These are phyloP conservation scores for Leucosporidium yakuticum DNA, from an alignment of 768 basidiomycete genomes.

Conservation along the genomic window DNA sequence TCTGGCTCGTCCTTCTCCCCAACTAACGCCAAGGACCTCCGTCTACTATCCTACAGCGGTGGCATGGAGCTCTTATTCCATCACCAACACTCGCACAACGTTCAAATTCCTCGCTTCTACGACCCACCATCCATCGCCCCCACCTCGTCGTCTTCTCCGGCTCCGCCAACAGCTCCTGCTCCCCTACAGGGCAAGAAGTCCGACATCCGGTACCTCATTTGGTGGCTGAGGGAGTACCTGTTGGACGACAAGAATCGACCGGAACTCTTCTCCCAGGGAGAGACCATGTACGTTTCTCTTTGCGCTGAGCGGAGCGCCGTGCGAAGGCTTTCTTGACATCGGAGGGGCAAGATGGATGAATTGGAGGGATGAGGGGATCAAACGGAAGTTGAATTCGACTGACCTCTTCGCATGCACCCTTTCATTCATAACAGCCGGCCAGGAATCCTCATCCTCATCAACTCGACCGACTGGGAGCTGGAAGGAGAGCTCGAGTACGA, in stretches of 20 bases:
- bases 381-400: too few species aligned
- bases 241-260: slow-evolving; percentile 64
- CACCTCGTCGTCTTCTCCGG: slow-evolving; percentile 7
- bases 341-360: too few species aligned
- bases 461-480: slow-evolving; percentile 95
- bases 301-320: not conserved
- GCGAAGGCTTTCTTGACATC: not conserved
- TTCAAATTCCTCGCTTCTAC: slow-evolving; percentile 54
- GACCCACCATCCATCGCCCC: slow-evolving; percentile 35
- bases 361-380: too few species aligned
- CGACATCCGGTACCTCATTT: slow-evolving; percentile 70
- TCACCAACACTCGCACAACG: slow-evolving; percentile 57
- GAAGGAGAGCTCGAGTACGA: slow-evolving; percentile 86
- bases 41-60: slow-evolving; percentile 49
- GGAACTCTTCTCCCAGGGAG: slow-evolving; percentile 82
- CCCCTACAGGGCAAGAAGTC: slow-evolving; percentile 44
- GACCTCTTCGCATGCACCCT: not conserved
- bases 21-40: not conserved
- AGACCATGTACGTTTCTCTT: slow-evolving; percentile 61
- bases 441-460: slow-evolving; percentile 92
- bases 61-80: slow-evolving; percentile 80
- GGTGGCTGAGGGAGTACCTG: slow-evolving; percentile 66
- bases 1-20: not conserved
- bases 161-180: slow-evolving; percentile 6
- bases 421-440: slow-evolving; percentile 62